Evolutionary conservation across 1,284 basidiomycete genomes (phyloP).

Genomic region (Ustanciosporium gigantosporum): DNA sequence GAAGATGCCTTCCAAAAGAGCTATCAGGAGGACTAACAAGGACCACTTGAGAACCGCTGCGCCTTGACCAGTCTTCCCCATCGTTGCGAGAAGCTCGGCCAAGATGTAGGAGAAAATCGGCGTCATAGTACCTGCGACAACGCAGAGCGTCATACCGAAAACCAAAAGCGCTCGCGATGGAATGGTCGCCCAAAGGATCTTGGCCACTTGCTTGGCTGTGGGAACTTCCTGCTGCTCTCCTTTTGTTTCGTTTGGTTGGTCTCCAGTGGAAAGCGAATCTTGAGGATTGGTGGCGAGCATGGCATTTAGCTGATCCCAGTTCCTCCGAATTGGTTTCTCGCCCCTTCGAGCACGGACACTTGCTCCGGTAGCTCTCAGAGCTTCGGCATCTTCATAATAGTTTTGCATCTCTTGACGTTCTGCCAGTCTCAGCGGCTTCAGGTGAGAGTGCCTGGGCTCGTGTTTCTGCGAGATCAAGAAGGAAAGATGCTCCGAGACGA

Average conservation of each 20-base stretch:
- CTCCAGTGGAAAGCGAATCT: neutral
- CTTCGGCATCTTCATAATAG: conserved; percentile 24
- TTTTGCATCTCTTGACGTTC: conserved; percentile 23
- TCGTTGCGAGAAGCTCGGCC: conserved; percentile 73
- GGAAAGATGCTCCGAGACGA: conserved; percentile 26
- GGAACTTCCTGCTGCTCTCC: conserved; percentile 1
- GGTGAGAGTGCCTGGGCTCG: conserved; percentile 14
- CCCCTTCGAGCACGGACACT: conserved; percentile 21
- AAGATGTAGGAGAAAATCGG: conserved; percentile 90
- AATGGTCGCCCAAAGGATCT: conserved; percentile 71
- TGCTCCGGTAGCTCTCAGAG: conserved; percentile 17
- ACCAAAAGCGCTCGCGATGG: conserved; percentile 74
- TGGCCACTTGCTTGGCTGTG: conserved; percentile 5
- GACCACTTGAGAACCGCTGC: conserved; percentile 40
- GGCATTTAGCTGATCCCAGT: conserved; percentile 7
- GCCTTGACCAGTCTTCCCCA: conserved; percentile 70
- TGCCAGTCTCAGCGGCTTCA: conserved; percentile 24
- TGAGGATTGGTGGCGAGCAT: neutral
- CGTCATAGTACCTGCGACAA: conserved; percentile 78
- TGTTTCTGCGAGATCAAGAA: conserved; percentile 24
- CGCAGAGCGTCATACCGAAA: conserved; percentile 67
- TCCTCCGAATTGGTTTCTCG: neutral
- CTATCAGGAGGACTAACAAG: conserved; percentile 69
- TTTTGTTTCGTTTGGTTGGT: neutral
- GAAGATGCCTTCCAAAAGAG: conserved; percentile 76